A percentile compares a stretch with the other conserved stretches of the same genome.
Conservation (phyloP, 2,329 filamentous ascomycete species). For the Fusarium clavum region DNA sequence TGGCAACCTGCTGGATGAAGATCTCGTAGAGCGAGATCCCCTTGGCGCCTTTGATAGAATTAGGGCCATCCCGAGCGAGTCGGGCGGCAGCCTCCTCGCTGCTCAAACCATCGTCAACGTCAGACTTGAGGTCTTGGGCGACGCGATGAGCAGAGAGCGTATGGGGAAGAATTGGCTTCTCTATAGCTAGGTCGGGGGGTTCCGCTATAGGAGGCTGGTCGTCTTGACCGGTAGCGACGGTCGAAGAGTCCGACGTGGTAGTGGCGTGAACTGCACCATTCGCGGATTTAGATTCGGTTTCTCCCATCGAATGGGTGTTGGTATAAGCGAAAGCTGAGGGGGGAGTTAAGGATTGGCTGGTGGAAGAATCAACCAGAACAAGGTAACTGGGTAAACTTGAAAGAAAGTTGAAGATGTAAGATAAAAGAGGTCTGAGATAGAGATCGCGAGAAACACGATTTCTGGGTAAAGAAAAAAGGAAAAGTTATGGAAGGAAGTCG, state of each 20-base stretch:
- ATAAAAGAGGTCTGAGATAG: constrained; percentile 14
- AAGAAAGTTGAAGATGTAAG: constrained; percentile 2
- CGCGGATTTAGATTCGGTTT: constrained; percentile 53
- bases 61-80: constrained; percentile 74
- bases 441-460: constrained; percentile 39
- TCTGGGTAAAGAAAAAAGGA: constrained; percentile 35
- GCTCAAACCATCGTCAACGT: constrained; percentile 70
- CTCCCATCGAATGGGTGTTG: constrained; percentile 57
- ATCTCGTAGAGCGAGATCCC: constrained; percentile 80
- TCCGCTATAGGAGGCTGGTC: constrained; percentile 56
- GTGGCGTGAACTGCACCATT: constrained; percentile 57
- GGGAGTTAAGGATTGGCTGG: constrained; percentile 15
- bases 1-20: constrained; percentile 80
- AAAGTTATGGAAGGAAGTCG: constrained; percentile 12
- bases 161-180: constrained; percentile 52
- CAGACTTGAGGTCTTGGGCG: constrained; percentile 55
- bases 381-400: constrained; percentile 2
- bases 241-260: constrained; percentile 54
- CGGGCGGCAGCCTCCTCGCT: constrained; percentile 72
- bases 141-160: constrained; percentile 52
- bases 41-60: constrained; percentile 77
- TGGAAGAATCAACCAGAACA: constrained; percentile 27
- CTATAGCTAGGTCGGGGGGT: constrained; percentile 52
- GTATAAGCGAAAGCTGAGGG: constrained; percentile 37
- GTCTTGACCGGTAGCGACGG: constrained; percentile 50